phyloP scores from a whole-genome alignment of 768 basidiomycete species.

The Rhodotorula toruloides region DNA sequence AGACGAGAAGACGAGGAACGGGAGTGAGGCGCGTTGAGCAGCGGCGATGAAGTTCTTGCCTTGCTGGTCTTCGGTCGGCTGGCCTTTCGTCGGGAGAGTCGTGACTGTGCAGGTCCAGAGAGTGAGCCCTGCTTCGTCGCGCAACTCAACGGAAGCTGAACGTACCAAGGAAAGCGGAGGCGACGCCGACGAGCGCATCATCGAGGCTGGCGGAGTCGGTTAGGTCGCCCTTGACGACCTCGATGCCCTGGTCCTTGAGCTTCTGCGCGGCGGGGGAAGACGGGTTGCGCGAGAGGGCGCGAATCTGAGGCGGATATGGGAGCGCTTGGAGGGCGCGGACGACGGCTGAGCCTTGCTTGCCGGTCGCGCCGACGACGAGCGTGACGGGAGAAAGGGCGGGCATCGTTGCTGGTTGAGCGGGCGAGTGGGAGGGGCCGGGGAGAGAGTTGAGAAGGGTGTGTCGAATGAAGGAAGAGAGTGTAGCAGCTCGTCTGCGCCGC shows the following conservation, averaged over 20 bases:
- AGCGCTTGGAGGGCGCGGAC: conserved; percentile 14
- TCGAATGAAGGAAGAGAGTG: too few species aligned
- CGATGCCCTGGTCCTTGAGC: conserved; percentile 35
- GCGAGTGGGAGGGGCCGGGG: too few species aligned
- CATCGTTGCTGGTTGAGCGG: too few species aligned
- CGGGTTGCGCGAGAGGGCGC: conserved; percentile 42
- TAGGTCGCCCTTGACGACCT: conserved; percentile 42
- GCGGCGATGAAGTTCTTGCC: conserved; percentile 42
- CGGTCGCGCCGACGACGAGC: conserved; percentile 21
- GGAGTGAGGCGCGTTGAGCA: conserved; percentile 38
- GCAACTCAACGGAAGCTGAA: too few species aligned
- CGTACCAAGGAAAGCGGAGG: conserved; percentile 42
- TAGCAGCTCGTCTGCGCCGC: too few species aligned
- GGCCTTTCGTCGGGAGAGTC: conserved; percentile 8
- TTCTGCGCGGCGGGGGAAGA: conserved; percentile 30
- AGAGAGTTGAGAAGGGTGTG: too few species aligned
- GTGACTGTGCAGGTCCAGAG: conserved; percentile 10
- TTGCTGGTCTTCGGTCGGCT: conserved; percentile 38
- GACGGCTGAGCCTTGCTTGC: conserved; percentile 26
- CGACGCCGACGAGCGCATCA: conserved; percentile 36
- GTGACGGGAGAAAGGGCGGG: neutral
- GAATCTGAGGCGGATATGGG: conserved; percentile 13
- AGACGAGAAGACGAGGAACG: conserved; percentile 43
- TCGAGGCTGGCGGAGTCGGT: conserved; percentile 20
- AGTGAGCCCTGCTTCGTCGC: neutral